These are phyloP conservation scores for Parmelia sp. DNA, from an alignment of 495 filamentous ascomycete species.

Conservation along the genomic window DNA sequence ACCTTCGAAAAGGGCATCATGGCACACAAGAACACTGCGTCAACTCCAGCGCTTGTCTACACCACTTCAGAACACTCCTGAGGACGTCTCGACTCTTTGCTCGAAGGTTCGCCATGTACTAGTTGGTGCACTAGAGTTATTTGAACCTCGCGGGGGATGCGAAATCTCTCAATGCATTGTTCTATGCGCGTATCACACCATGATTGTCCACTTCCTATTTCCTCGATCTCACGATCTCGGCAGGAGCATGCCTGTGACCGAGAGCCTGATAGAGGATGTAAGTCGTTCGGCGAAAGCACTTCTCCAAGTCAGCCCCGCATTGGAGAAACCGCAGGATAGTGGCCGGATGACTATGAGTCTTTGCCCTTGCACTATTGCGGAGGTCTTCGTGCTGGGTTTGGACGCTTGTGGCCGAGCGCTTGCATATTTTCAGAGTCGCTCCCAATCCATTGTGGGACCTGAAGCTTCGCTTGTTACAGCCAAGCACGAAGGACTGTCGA, in stretches of 20 bases:
- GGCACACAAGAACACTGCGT: conserved; percentile 18
- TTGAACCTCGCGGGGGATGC: conserved; percentile 14
- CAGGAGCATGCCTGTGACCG: conserved; percentile 12
- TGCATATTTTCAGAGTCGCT: conserved; percentile 15
- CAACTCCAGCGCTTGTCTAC: conserved; percentile 17
- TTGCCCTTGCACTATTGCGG: conserved; percentile 12
- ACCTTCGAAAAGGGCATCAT: conserved; percentile 5
- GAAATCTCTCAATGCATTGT: conserved; percentile 16
- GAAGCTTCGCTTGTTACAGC: conserved; percentile 5
- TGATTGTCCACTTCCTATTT: conserved; percentile 26
- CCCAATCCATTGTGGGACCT: conserved; percentile 5
- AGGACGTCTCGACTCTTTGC: conserved; percentile 19
- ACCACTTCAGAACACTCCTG: conserved; percentile 8
- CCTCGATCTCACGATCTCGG: conserved; percentile 13
- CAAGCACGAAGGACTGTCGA: conserved; percentile 2
- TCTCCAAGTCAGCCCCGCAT: conserved; percentile 9
- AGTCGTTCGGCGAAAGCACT: conserved; percentile 16
- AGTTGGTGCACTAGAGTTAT: conserved; percentile 15
- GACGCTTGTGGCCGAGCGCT: conserved; percentile 26
- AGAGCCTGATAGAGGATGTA: conserved; percentile 18
- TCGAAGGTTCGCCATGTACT: conserved; percentile 20
- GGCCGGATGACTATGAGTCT: conserved; percentile 14
- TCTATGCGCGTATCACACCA: conserved; percentile 25
- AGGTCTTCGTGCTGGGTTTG: conserved; percentile 23
- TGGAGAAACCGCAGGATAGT: conserved; percentile 11